Evolutionary conservation across 1,139 yeast species (phyloP), one percentile per base, ranked within the genome.

Genomic region (Nakaseomyces nivariensis): DNA sequence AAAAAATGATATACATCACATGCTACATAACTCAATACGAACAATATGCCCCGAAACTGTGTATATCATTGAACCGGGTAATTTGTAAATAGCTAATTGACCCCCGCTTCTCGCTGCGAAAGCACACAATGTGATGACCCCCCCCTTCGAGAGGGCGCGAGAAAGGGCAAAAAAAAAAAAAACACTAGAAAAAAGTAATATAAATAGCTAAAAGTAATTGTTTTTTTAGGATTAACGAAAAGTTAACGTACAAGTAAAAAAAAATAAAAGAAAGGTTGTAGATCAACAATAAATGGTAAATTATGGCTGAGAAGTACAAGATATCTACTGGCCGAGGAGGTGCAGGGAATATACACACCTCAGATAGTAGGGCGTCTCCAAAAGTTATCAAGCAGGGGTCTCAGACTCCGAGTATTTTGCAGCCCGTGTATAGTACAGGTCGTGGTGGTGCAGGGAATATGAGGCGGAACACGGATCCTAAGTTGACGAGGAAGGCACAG

Each of bases 391-490:
- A 80, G 4, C 81, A 78, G 58, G 87, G 86, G 2, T 77, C 82
- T 29, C 79, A 75, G 54, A 78, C 85, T 24, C 92, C 90, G 24
- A 77, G 72, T 57, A 70, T 84, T 49, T 68, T 73, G 47, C 78
- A 79, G 37, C 76, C 78, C 29, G 75, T 77, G 37, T 78, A 80
- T 58, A 76, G 87, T 29, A 85, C 92, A 2, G 94, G 94, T 32
- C 74, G 94, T 58, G 94, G 94, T 8, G 94, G 94, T 1, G 82
- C 79, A 47, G 94, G 94, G 5, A 85, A 85, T 62, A 85, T 85
- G 87, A 71, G 81, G 49, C 74, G 68, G 55, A 84, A 84, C 64
- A 74, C 73, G 44, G 82, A 83, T 62, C 80, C 85, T 1, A 74
- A 75, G 49, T 62, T 79, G 48, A 76, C 88, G 4, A 72, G 92